These are phyloP conservation scores for Berberis thunbergii DNA, from an alignment of 164 flowering plant species.

Conservation along the genomic window DNA sequence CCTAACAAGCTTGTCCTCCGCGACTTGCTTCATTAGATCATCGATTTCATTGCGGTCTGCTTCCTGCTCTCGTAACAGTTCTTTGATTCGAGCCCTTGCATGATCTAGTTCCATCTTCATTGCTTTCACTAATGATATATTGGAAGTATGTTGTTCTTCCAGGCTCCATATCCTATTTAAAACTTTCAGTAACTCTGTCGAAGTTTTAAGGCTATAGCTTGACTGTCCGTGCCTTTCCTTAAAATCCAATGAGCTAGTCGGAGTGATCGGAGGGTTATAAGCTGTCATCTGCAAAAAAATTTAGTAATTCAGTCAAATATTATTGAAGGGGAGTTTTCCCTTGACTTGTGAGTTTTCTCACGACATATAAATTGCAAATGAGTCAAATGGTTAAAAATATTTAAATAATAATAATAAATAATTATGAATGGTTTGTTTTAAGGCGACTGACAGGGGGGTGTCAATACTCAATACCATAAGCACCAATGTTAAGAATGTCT, in stretches of 20 bases:
- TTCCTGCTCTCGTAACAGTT: slow-evolving; percentile 45
- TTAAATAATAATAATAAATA: not conserved
- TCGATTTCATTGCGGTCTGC: slow-evolving; percentile 41
- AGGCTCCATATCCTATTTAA: slow-evolving; percentile 76
- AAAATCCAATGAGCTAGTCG: slow-evolving; percentile 44
- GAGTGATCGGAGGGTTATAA: slow-evolving; percentile 51
- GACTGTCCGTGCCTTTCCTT: slow-evolving; percentile 39
- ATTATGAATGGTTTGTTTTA: too few species aligned
- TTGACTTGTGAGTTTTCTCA: not conserved
- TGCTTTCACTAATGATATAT: slow-evolving; percentile 48
- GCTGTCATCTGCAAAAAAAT: slow-evolving; percentile 41
- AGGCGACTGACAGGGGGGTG: too few species aligned
- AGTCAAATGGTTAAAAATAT: not conserved
- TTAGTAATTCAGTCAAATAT: not conserved
- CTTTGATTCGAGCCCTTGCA: slow-evolving; percentile 34
- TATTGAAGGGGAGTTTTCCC: not conserved
- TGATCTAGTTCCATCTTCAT: slow-evolving; percentile 51
- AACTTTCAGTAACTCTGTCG: slow-evolving; percentile 66
- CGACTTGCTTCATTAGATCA: slow-evolving; percentile 49
- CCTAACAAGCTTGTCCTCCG: slow-evolving; percentile 46
- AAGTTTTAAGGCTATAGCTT: slow-evolving; percentile 51
- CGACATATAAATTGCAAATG: not conserved
- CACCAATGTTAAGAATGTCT: too few species aligned
- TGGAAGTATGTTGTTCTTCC: slow-evolving; percentile 72
- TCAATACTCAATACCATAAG: too few species aligned